These are phyloP conservation scores for Cladosporium phlei DNA, from an alignment of 2,329 filamentous ascomycete genomes.

Conservation along the genomic window DNA sequence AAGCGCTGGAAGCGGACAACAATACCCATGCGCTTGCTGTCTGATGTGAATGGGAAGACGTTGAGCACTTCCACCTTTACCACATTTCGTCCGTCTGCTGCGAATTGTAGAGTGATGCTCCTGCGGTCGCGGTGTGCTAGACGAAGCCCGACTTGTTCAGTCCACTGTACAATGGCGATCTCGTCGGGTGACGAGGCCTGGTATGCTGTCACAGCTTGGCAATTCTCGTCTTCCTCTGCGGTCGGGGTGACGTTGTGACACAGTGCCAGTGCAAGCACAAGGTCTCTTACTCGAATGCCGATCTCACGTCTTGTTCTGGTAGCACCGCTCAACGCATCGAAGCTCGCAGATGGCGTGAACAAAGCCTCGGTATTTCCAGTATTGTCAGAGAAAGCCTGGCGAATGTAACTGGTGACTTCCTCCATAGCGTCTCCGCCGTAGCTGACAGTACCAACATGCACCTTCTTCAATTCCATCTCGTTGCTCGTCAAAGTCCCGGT, in stretches of 20 bases:
- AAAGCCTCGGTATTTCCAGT: conserved; percentile 40
- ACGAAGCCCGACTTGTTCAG: conserved; percentile 82
- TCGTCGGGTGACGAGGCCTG: conserved; percentile 97
- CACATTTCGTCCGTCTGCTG: conserved; percentile 65
- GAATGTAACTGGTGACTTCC: conserved; percentile 81
- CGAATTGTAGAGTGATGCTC: conserved; percentile 75
- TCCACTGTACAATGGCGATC: conserved; percentile 96
- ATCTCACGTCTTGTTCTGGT: conserved; percentile 90
- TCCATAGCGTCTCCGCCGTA: conserved; percentile 99
- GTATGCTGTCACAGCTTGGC: conserved; percentile 73
- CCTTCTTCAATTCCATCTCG: conserved; percentile 81
- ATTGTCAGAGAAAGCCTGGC: conserved; percentile 66
- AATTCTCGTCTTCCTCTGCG: conserved; percentile 64
- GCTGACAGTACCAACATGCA: conserved; percentile 95
- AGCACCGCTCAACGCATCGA: conserved; percentile 47
- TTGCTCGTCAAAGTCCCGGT: conserved; percentile 98
- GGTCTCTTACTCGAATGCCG: conserved; percentile 83
- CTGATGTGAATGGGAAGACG: conserved; percentile 94
- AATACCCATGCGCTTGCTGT: conserved; percentile 97
- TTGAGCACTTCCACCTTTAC: conserved; percentile 87
- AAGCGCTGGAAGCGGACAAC: conserved; percentile 73
- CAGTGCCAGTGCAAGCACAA: conserved; percentile 84
- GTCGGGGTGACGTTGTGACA: conserved; percentile 98
- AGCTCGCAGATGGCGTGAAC: conserved; percentile 69
- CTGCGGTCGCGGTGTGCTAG: conserved; percentile 81